A percentile compares a stretch with the other conserved stretches of the same genome.
Conservation (phyloP, 495 filamentous ascomycete genomes). For the Xylaria scruposa region DNA sequence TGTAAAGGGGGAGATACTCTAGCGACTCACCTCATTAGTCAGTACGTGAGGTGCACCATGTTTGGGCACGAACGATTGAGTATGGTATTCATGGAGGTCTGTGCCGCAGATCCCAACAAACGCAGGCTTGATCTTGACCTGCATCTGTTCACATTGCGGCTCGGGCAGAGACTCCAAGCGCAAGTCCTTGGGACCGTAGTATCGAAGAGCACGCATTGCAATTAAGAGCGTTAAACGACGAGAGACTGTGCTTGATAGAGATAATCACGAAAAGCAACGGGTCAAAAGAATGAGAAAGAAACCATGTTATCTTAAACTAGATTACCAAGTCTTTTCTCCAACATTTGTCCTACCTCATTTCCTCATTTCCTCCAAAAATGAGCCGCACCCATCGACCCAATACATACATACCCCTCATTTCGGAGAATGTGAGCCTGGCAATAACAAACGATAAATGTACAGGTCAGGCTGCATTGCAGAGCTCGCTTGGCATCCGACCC, state of each 20-base stretch:
- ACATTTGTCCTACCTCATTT: neutral
- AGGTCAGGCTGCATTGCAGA: neutral
- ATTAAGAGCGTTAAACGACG: neutral
- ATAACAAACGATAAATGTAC: neutral
- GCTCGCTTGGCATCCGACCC: neutral
- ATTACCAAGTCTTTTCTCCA: neutral
- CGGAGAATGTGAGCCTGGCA: neutral
- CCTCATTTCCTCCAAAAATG: neutral
- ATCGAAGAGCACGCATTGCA: conserved; percentile 49
- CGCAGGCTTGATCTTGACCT: conserved; percentile 55
- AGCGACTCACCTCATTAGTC: conserved; percentile 49
- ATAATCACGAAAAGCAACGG: neutral
- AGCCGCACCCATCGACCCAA: neutral
- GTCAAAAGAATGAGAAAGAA: neutral
- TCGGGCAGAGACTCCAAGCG: conserved; percentile 48
- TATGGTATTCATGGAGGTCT: conserved; percentile 67
- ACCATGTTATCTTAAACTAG: neutral
- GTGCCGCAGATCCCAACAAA: conserved; percentile 66
- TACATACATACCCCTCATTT: conserved; percentile 16
- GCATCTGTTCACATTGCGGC: conserved; percentile 34
- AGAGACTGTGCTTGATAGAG: neutral
- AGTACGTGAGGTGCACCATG: conserved; percentile 63
- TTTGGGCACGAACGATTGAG: conserved; percentile 55
- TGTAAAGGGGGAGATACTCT: too few species aligned
- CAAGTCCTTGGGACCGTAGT: conserved; percentile 52